Conservation (phyloP, 2,329 filamentous ascomycete genomes). For the Apiospora saccharicola region DNA sequence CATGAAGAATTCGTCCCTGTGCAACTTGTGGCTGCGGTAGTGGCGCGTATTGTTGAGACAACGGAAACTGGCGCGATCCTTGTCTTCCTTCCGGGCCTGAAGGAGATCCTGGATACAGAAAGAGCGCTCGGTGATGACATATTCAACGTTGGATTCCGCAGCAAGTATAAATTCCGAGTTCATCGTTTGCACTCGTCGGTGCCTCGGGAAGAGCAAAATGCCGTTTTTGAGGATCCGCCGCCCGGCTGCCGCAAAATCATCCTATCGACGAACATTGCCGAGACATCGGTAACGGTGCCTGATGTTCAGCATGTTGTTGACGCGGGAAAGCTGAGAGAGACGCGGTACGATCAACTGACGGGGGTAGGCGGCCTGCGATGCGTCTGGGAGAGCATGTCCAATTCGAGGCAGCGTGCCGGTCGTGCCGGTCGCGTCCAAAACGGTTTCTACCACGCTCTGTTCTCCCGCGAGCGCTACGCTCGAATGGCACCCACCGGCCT, state of each 20-base stretch:
- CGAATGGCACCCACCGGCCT: constrained; percentile 37
- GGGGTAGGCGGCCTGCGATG: constrained; percentile 48
- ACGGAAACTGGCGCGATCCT: constrained; percentile 53
- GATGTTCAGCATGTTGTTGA: constrained; percentile 60
- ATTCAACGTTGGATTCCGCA: constrained; percentile 49
- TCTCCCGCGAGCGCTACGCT: constrained; percentile 39
- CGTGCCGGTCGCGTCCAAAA: constrained; percentile 56
- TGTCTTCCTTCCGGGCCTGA: constrained; percentile 55
- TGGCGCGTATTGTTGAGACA: constrained; percentile 54
- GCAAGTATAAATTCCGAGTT: constrained; percentile 50
- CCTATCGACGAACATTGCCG: constrained; percentile 58
- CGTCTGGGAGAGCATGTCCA: constrained; percentile 56
- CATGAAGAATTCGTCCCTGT: constrained; percentile 42
- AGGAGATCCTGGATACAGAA: constrained; percentile 45
- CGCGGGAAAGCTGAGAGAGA: constrained; percentile 46
- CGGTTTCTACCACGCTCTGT: constrained; percentile 58
- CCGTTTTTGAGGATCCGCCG: constrained; percentile 49
- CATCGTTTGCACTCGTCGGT: constrained; percentile 55
- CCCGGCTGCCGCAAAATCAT: constrained; percentile 55
- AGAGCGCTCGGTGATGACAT: constrained; percentile 39
- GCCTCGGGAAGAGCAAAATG: constrained; percentile 47
- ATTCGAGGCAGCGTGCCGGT: constrained; percentile 55
- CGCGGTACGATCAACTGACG: constrained; percentile 48
- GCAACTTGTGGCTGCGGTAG: constrained; percentile 50
- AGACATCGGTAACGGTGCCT: constrained; percentile 59